Conservation (phyloP, 495 filamentous ascomycete species). For the Parmelia sp. region DNA sequence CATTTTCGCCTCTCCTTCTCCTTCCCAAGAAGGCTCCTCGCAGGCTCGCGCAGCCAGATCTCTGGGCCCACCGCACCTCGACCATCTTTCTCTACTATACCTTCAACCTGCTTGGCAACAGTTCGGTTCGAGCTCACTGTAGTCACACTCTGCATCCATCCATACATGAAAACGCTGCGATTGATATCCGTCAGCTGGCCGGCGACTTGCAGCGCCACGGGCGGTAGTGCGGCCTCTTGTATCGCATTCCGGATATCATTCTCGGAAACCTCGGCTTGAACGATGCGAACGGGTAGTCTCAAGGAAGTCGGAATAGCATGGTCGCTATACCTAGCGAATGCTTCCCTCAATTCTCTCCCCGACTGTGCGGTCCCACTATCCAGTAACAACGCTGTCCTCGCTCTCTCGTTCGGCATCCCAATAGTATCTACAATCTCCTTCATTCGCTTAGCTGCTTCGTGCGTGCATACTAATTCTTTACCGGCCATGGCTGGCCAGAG, state of each 20-base stretch:
- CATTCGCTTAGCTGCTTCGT: slow-evolving; percentile 57
- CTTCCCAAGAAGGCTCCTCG: slow-evolving; percentile 60
- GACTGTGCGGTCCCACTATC: slow-evolving; percentile 31
- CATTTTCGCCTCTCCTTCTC: slow-evolving; percentile 41
- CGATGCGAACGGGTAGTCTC: slow-evolving; percentile 46
- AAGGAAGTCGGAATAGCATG: slow-evolving; percentile 43
- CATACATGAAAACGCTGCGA: slow-evolving; percentile 60
- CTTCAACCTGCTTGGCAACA: slow-evolving; percentile 58
- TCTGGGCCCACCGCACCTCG: slow-evolving; percentile 46
- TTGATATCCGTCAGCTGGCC: slow-evolving; percentile 55
- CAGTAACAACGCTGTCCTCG: slow-evolving; percentile 50
- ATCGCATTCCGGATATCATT: slow-evolving; percentile 31
- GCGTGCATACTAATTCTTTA: slow-evolving; percentile 53
- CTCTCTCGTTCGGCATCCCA: slow-evolving; percentile 56
- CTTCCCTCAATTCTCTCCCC: slow-evolving; percentile 30
- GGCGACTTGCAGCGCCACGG: slow-evolving; percentile 36
- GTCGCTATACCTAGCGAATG: slow-evolving; percentile 45
- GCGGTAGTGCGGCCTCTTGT: slow-evolving; percentile 33
- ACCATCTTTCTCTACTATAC: slow-evolving; percentile 42
- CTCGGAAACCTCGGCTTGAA: slow-evolving; percentile 31
- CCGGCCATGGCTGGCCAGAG: slow-evolving; percentile 57
- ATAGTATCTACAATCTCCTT: slow-evolving; percentile 60
- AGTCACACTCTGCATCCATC: slow-evolving; percentile 53
- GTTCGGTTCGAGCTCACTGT: slow-evolving; percentile 63
- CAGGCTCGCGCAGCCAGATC: slow-evolving; percentile 57